Percentiles rank a stretch among this genome's conserved stretches.
phyloP scores from a whole-genome alignment of 176 grass and related monocot species.

The Themeda triandra region DNA sequence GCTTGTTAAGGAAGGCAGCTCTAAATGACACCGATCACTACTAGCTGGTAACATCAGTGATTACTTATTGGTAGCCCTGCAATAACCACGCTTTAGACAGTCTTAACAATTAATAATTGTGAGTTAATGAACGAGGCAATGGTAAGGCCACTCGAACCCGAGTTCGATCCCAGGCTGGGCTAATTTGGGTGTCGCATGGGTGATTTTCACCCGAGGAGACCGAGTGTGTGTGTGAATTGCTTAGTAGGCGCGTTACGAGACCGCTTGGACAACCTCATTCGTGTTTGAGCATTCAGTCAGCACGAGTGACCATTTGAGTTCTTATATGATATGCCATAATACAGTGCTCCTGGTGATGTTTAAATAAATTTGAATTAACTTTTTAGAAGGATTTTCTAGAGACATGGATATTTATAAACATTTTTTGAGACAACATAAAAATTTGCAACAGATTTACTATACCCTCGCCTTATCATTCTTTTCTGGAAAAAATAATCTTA shows the following conservation, averaged over 20 bases:
- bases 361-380: not conserved
- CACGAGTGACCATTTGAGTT: not conserved
- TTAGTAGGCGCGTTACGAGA: not conserved
- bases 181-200: not conserved
- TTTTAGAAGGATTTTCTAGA: not conserved
- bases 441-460: not conserved
- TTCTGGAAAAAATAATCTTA: not conserved
- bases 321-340: not conserved
- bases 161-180: no score
- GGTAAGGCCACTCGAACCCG: no score
- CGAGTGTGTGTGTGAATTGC: not conserved
- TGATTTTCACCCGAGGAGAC: not conserved
- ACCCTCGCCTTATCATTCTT: not conserved
- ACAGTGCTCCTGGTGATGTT: not conserved
- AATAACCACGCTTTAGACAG: not conserved
- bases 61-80: not conserved
- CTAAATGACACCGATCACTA: not conserved
- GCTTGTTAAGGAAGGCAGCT: not conserved
- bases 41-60: not conserved
- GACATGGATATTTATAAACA: not conserved
- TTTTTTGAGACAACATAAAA: not conserved
- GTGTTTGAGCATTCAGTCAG: not conserved
- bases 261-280: not conserved
- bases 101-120: not conserved
- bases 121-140: not conserved